Base-by-base conservation (phyloP, 331 rosid species). In the Erythrophleum ivorense region DNA sequence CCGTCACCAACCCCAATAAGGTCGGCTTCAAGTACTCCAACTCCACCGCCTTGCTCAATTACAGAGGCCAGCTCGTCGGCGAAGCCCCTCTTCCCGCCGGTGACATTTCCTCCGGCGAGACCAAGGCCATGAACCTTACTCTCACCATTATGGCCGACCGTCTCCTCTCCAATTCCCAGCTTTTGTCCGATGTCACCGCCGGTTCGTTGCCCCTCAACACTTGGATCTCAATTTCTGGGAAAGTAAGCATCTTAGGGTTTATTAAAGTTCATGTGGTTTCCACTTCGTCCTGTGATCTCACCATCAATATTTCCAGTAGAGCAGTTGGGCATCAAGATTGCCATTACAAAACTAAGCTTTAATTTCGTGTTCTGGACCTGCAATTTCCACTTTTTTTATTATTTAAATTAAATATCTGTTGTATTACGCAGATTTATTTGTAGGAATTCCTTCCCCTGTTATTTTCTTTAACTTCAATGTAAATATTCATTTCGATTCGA, bases 91-190 rank as follows among this genome's bases (percentile, higher is more conserved):
- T 91, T 3, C 90, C 81, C 0, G 70, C 82, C 24, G 92, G 82
- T 15, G 5, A 79, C 18, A 86, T 91, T 8, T 53, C 76, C 0
- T 46, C 90, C 6, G 79, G 72, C 4, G 82, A 77, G 85, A 91
- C 78, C 1, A 68, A 13, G 60, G 13, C 34, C 36, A 31, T 92
- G 71, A 84, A 87, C 69, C 2, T 90, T 9, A 83, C 93, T 38
- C 85, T 92, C 9, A 87, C 78, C 6, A 0, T 95, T 33, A 67
- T 91, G 95, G 94, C 90, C 0, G 91, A 92, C 7, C 90, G 92
- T 0, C 16, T 91, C 11, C 31, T 91, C 34, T 74, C 73, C 10
- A 77, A 49, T 57, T 7, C 88, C 33, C 36, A 81, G 53, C 11
- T 85, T 15, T 40, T 18, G 8, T 65, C 83, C 1, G 98, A 95